Evolutionary conservation across 2,329 filamentous ascomycete species (phyloP).

Genomic region (Orbilia quercus): DNA sequence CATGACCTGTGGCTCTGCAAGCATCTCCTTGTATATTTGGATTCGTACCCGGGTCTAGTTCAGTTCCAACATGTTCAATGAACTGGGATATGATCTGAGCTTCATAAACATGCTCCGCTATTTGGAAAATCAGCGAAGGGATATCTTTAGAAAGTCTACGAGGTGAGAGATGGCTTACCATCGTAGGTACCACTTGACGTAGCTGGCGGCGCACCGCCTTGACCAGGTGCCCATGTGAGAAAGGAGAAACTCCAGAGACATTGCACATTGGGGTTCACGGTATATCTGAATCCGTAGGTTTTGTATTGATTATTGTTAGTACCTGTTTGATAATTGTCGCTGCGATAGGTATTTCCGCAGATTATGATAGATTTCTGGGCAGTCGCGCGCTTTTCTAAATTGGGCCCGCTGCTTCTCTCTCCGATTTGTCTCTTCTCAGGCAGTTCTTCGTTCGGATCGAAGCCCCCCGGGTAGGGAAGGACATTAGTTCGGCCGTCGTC

Average conservation of each 20-base stretch:
- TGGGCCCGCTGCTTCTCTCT: not conserved
- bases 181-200: constrained; percentile 1
- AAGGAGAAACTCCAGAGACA: constrained; percentile 17
- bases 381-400: not conserved
- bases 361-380: not conserved
- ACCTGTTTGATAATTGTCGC: constrained; percentile 6
- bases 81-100: constrained; percentile 20
- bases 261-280: not conserved
- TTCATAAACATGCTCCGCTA: constrained; percentile 26
- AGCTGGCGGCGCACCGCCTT: not conserved
- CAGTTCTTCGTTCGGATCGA: not conserved
- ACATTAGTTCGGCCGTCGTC: constrained; percentile 7
- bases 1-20: not conserved
- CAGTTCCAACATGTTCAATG: not conserved
- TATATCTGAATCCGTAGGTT: constrained; percentile 14
- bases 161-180: constrained; percentile 11
- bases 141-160: not conserved
- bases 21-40: no score
- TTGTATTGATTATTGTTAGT: constrained; percentile 6
- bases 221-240: not conserved
- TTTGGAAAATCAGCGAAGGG: constrained; percentile 7
- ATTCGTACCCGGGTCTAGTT: not conserved
- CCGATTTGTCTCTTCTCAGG: not conserved
- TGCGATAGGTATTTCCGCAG: not conserved
- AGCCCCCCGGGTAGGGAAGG: constrained; percentile 4